These are phyloP conservation scores for Zygotorulaspora danielsina DNA, from an alignment of 805 yeast species.

Conservation along the genomic window DNA sequence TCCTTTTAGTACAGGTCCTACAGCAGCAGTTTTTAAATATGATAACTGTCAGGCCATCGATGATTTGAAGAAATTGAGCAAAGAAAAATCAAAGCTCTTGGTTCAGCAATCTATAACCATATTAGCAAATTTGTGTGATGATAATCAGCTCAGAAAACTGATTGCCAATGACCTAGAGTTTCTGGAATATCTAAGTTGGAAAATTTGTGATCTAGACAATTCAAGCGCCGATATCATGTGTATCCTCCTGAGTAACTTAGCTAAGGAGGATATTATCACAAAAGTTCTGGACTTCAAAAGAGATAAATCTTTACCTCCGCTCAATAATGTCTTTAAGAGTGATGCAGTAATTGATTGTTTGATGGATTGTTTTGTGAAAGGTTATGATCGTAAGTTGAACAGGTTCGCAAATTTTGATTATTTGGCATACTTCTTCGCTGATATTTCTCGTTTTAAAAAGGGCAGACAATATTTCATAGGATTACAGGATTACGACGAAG, in stretches of 20 bases:
- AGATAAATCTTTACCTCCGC: conserved; percentile 23
- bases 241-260: conserved; percentile 79
- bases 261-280: conserved; percentile 66
- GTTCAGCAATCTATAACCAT: conserved; percentile 72
- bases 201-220: conserved; percentile 53
- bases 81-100: conserved; percentile 49
- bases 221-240: conserved; percentile 75
- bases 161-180: conserved; percentile 64
- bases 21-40: conserved; percentile 60
- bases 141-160: conserved; percentile 53
- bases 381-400: conserved; percentile 67
- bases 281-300: conserved; percentile 43
- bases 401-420: conserved; percentile 74
- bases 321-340: conserved; percentile 54
- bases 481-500: conserved; percentile 65
- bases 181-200: conserved; percentile 43
- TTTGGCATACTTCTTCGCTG: conserved; percentile 84
- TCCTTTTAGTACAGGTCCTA: conserved; percentile 71
- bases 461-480: conserved; percentile 79
- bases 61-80: conserved; percentile 61
- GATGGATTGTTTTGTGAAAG: conserved; percentile 86
- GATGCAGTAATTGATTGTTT: conserved; percentile 65
- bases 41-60: conserved; percentile 66
- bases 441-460: conserved; percentile 66
- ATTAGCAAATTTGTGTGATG: conserved; percentile 78